Evolutionary conservation across 805 yeast genomes (phyloP), one percentile per base, ranked within the genome.

Genomic region (Cyberlindnera mississippiensis): DNA sequence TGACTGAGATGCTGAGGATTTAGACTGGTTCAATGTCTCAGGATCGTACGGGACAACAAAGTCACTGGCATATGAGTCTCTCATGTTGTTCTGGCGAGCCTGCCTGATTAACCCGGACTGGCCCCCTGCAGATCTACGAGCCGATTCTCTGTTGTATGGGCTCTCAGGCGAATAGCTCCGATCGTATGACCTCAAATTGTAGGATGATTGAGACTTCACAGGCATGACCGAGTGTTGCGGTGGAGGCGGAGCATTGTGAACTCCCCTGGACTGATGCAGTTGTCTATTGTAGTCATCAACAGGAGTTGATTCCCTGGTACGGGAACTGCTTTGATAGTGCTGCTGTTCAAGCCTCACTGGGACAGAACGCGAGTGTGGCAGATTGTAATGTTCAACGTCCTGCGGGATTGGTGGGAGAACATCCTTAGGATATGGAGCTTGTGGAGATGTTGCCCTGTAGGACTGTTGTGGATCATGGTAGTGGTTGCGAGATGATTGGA

Each of bases 21-120:
- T 50, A 6, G 62, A 55, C 37, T 59, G 62, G 28, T 53, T 53
- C 24, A 60, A 39, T 3, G 59, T 53, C 19, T 60, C 62, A 10
- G 63, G 63, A 34, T 59, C 64, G 41, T 61, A 61, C 7, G 65
- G 65, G 2, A 44, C 49, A 15, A 57, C 50, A 31, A 60, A 59
- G 13, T 53, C 57, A 31, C 40, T 40, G 1, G 42, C 16, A 20
- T 37, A 35, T 1, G 49, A 42, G 13, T 40, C 44, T 34, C 46
- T 42, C 20, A 46, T 35, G 9, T 37, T 36, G 16, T 38, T 36
- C 29, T 44, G 48, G 5, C 45, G 46, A 2, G 51, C 47, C 15
- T 44, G 53, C 35, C 46, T 46, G 16, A 48, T 29, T 6, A 46
- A 16, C 4, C 28, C 38, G 4, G 43, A 18, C 36, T 41, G 45